Percentiles rank a stretch among this genome's conserved stretches.
Conservation (phyloP, 805 yeast species). For the Wickerhamomyces rabaulensis region DNA sequence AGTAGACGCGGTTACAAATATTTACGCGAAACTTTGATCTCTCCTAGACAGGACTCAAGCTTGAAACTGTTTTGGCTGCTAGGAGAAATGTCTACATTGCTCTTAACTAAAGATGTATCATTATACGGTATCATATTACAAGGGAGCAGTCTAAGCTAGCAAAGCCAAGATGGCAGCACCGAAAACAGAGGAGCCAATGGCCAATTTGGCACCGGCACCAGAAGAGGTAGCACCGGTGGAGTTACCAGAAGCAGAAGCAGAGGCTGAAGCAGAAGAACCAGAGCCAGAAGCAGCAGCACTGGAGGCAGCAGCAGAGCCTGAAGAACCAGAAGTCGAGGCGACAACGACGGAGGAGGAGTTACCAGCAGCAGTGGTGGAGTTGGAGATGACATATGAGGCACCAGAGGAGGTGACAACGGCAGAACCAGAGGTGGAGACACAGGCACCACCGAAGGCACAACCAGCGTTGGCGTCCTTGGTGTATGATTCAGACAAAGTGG, state of each 20-base stretch:
- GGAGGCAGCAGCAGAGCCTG: slow-evolving; percentile 3
- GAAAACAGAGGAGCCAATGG: slow-evolving; percentile 4
- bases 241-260: slow-evolving; percentile 5
- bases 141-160: not conserved
- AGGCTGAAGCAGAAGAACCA: slow-evolving; percentile 7
- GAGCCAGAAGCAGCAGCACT: slow-evolving; percentile 1
- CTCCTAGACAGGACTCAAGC: too few species aligned
- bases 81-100: too few species aligned
- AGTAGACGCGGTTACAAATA: not conserved
- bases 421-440: slow-evolving; percentile 8
- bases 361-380: slow-evolving; percentile 6
- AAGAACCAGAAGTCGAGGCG: slow-evolving; percentile 4
- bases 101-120: too few species aligned
- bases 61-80: too few species aligned
- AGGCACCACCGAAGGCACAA: slow-evolving; percentile 13
- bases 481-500: slow-evolving; percentile 15
- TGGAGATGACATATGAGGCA: not conserved
- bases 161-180: slow-evolving; percentile 6
- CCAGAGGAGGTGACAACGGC: slow-evolving; percentile 1
- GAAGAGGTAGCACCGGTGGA: slow-evolving; percentile 7
- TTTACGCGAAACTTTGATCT: not conserved
- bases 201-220: slow-evolving; percentile 4
- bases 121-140: not conserved
- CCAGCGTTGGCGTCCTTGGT: slow-evolving; percentile 13
- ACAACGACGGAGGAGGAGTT: slow-evolving; percentile 5